Evolutionary conservation across 208 protist species (phyloP), one percentile per base, ranked within the genome.

Genomic region (Leishmania major): DNA sequence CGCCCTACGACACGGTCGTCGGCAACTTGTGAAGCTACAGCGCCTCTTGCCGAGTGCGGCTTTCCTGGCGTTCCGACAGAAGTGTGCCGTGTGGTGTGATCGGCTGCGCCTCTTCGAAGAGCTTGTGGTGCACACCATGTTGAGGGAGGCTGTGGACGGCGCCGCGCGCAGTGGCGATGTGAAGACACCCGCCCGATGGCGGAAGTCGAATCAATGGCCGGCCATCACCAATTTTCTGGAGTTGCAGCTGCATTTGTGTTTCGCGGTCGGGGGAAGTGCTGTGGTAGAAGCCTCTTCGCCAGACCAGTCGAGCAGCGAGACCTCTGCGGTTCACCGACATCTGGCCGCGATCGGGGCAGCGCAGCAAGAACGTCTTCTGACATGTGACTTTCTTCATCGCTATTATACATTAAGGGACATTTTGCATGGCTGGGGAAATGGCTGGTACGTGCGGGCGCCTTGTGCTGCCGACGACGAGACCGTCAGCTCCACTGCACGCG

Each of bases 141-240:
- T 89, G 45, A 80, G 62, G 35, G 80, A 89, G 0, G 83, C 82
- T 2, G 71, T 75, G 59, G 76, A 77, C 45, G 2, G 62, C 25
- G 78, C 83, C 5, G 83, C 79, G 64, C 53, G 40, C 3, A 43
- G 13, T 47, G 80, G 79, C 45, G 78, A 69, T 22, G 45, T 55
- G 5, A 25, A 64, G 15, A 57, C 71, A 19, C 57, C 78, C 1
- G 73, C 69, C 5, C 72, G 75, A 28, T 86, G 83, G 83, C 45
- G 75, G 2, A 86, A 86, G 55, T 86, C 83, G 1, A 86, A 86
- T 45, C 83, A 81, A 53, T 77, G 83, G 83, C 83, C 78, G 10
- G 35, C 66, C 8, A 53, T 86, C 31, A 53, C 78, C 3, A 83
- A n/a, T 57, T 72, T 86, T 64, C 15, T 86, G 10, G 73, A 80